Evolutionary conservation across 345 rosid genomes (phyloP).

Genomic region (Citrus trifoliata): DNA sequence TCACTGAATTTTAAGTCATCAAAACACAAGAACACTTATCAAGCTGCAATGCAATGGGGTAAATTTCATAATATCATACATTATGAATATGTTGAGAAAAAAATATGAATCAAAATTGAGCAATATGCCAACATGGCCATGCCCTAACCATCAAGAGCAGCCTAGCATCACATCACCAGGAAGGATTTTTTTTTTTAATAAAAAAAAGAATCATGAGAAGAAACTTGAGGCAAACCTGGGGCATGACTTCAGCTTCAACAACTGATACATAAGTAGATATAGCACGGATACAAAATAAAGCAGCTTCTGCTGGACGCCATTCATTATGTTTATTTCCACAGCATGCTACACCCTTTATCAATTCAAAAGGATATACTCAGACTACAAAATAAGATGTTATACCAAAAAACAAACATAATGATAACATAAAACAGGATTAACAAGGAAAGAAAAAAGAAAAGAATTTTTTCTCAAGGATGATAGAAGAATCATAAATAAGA

Average conservation of each 20-base stretch:
- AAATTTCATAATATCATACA: background rate
- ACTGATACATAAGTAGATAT: conserved; percentile 81
- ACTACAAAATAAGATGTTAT: background rate
- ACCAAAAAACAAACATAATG: background rate
- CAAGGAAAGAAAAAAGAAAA: too few relatives aligned
- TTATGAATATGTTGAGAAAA: background rate
- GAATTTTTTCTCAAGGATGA: background rate
- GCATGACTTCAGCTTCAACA: conserved; percentile 86
- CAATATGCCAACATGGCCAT: background rate
- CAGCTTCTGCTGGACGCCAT: conserved; percentile 98
- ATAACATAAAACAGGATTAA: background rate
- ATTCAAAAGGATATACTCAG: conserved; percentile 16
- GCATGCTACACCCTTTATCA: conserved; percentile 62
- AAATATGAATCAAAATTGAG: background rate
- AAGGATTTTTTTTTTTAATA: background rate
- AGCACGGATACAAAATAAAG: conserved; percentile 89
- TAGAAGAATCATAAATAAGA: background rate
- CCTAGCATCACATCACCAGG: background rate
- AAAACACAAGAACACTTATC: conserved; percentile 4
- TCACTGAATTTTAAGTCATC: background rate
- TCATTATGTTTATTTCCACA: conserved; percentile 63
- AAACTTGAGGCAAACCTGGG: conserved; percentile 53
- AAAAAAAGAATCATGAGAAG: conserved; percentile 1
- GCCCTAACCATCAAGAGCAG: background rate
- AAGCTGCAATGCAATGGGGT: background rate